Percentiles rank a stretch among this genome's conserved stretches.
phyloP scores from a whole-genome alignment of 768 basidiomycete species.

The Gymnopilus dilepis region DNA sequence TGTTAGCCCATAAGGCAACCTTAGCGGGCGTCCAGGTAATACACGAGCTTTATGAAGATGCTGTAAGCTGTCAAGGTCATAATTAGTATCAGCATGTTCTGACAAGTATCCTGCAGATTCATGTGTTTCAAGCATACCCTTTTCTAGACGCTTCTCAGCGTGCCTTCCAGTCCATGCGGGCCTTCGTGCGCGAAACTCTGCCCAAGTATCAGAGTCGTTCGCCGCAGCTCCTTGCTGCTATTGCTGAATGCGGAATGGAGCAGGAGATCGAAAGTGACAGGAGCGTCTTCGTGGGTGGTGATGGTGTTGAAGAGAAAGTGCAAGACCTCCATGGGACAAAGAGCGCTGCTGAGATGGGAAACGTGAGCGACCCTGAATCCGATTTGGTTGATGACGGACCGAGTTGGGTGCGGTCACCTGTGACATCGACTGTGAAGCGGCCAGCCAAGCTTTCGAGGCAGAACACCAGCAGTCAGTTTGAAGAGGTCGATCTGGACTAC shows the following conservation, averaged over 20 bases:
- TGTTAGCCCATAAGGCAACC: constrained; percentile 92
- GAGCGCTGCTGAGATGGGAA: constrained; percentile 1
- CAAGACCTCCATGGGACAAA: constrained; percentile 35
- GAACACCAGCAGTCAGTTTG: constrained; percentile 24
- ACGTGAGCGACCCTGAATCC: not conserved
- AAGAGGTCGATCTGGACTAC: constrained; percentile 23
- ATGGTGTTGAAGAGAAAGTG: constrained; percentile 63
- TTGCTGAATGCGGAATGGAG: constrained; percentile 65
- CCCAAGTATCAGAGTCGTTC: constrained; percentile 55
- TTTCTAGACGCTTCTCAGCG: constrained; percentile 71
- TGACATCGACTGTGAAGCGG: constrained; percentile 29
- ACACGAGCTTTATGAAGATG: constrained; percentile 92
- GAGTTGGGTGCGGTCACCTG: constrained; percentile 56
- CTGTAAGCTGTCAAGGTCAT: constrained; percentile 53
- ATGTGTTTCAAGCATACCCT: constrained; percentile 90
- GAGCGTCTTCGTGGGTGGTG: constrained; percentile 72
- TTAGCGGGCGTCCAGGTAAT: constrained; percentile 84
- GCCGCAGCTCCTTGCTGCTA: constrained; percentile 55
- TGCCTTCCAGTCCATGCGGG: constrained; percentile 71
- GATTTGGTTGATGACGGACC: constrained; percentile 37
- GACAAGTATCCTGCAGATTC: constrained; percentile 54
- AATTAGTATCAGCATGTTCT: not conserved
- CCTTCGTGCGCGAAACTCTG: constrained; percentile 68
- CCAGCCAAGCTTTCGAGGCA: constrained; percentile 16
- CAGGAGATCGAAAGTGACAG: constrained; percentile 73